Evolutionary conservation across 805 yeast species (phyloP).

Genomic region (Yarrowia alimentaria): DNA sequence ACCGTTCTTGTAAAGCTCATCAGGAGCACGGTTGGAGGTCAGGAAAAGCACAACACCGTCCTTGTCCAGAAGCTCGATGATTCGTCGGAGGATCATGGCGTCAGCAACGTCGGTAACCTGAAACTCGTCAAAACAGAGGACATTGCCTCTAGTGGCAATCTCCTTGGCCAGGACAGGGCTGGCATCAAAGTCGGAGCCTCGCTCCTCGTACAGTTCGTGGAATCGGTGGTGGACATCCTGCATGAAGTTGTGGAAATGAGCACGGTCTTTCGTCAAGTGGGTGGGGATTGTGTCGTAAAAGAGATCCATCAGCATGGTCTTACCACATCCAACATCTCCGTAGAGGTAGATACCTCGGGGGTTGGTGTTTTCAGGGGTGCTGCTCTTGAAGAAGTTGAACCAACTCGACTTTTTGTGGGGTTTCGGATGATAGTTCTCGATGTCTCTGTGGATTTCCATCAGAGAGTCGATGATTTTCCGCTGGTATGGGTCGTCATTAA

Average conservation of each 20-base stretch:
- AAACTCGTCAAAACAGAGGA: constrained; percentile 93
- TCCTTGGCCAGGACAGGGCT: constrained; percentile 82
- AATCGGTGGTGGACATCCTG: constrained; percentile 85
- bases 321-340: constrained; percentile 98
- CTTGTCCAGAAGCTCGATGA: constrained; percentile 58
- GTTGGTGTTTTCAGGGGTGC: constrained; percentile 28
- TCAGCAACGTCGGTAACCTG: constrained; percentile 99
- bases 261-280: constrained; percentile 71
- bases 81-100: constrained; percentile 88
- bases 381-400: constrained; percentile 21
- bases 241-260: constrained; percentile 98
- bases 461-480: constrained; percentile 63
- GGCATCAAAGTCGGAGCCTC: constrained; percentile 74
- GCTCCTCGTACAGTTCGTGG: constrained; percentile 66
- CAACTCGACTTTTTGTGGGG: constrained; percentile 45
- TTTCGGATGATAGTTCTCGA: constrained; percentile 57
- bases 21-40: constrained; percentile 93
- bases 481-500: constrained; percentile 74
- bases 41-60: constrained; percentile 88
- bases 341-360: constrained; percentile 78
- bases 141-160: constrained; percentile 69
- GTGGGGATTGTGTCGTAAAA: constrained; percentile 81
- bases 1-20: constrained; percentile 89
- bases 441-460: constrained; percentile 55
- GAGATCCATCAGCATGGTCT: constrained; percentile 96